Evolutionary conservation across 805 yeast genomes (phyloP).

Genomic region (Kodamaea fukazawae): DNA sequence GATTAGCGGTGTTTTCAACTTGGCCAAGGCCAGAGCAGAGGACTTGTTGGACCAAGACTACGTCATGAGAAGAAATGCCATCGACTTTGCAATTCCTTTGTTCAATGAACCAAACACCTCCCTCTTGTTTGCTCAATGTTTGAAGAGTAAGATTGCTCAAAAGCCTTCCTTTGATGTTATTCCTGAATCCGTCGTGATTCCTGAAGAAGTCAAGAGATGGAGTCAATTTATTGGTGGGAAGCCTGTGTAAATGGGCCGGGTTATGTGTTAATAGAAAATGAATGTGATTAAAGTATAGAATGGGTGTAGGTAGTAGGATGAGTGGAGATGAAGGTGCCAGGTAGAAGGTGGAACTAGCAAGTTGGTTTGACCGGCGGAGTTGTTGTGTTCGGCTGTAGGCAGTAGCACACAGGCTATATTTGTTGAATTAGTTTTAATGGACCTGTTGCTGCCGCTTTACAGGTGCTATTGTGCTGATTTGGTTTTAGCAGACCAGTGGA

Average conservation of each 20-base stretch:
- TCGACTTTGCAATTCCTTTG: conserved; percentile 93
- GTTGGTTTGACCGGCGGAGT: too few relatives aligned
- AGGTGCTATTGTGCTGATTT: too few relatives aligned
- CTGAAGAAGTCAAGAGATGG: conserved; percentile 91
- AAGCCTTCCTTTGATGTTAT: conserved; percentile 46
- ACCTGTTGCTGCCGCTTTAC: too few relatives aligned
- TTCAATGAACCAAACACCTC: conserved; percentile 97
- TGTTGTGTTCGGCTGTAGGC: too few relatives aligned
- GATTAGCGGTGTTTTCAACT: conserved; percentile 84
- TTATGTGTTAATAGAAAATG: conserved; percentile 5
- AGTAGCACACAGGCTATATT: too few relatives aligned
- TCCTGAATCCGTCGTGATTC: conserved; percentile 54
- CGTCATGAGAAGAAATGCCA: conserved; percentile 98
- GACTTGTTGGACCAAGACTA: conserved; percentile 83
- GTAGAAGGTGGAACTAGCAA: too few relatives aligned
- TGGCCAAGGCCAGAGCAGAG: conserved; percentile 89
- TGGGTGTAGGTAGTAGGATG: too few relatives aligned
- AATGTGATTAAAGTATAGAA: background rate
- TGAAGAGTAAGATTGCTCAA: conserved; percentile 63
- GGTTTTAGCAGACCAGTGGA: too few relatives aligned
- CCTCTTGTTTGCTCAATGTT: conserved; percentile 76
- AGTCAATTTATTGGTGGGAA: conserved; percentile 94
- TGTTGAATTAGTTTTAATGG: too few relatives aligned
- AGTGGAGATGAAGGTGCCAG: too few relatives aligned
- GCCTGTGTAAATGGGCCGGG: conserved; percentile 53